Conservation (phyloP, 768 basidiomycete species). For the Paxillus ammoniavirescens region DNA sequence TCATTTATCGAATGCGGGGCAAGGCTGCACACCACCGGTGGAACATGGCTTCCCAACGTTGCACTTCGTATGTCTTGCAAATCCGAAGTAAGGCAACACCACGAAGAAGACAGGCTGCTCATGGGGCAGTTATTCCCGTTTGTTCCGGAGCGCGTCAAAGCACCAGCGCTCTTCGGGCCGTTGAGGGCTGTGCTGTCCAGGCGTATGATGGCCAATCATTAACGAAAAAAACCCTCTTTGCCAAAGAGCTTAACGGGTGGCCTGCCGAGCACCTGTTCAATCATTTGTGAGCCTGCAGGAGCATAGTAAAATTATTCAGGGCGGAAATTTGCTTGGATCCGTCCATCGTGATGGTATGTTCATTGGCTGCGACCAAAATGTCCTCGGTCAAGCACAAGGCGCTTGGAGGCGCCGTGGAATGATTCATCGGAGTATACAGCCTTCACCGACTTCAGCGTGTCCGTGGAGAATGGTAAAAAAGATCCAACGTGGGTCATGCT, state of each 20-base stretch:
- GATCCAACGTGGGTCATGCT: slow-evolving; percentile 7
- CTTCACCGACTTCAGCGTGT: slow-evolving; percentile 21
- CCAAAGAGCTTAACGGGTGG: slow-evolving; percentile 30
- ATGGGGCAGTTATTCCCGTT: slow-evolving; percentile 20
- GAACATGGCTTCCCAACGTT: slow-evolving; percentile 29
- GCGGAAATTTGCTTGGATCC: slow-evolving; percentile 28
- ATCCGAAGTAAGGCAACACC: slow-evolving; percentile 31
- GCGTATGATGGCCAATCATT: slow-evolving; percentile 26
- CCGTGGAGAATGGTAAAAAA: slow-evolving; percentile 26
- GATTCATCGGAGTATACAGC: slow-evolving; percentile 12
- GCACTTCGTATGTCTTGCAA: slow-evolving; percentile 29
- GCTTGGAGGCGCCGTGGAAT: slow-evolving; percentile 10
- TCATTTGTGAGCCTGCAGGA: slow-evolving; percentile 10
- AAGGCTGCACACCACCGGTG: slow-evolving; percentile 14
- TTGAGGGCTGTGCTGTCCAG: slow-evolving; percentile 21
- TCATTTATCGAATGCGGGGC: slow-evolving; percentile 24
- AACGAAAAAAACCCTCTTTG: slow-evolving; percentile 23
- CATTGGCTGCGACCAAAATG: slow-evolving; percentile 12
- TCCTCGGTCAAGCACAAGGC: slow-evolving; percentile 8
- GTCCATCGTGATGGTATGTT: slow-evolving; percentile 14
- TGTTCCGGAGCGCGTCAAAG: slow-evolving; percentile 29
- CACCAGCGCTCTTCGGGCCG: slow-evolving; percentile 25
- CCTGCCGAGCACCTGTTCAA: slow-evolving; percentile 16
- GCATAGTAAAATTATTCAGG: slow-evolving; percentile 1
- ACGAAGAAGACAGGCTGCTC: slow-evolving; percentile 30